Evolutionary conservation across 441 rosid genomes (phyloP), one percentile per base, ranked within the genome.

Genomic region (Brassica hybrid): DNA sequence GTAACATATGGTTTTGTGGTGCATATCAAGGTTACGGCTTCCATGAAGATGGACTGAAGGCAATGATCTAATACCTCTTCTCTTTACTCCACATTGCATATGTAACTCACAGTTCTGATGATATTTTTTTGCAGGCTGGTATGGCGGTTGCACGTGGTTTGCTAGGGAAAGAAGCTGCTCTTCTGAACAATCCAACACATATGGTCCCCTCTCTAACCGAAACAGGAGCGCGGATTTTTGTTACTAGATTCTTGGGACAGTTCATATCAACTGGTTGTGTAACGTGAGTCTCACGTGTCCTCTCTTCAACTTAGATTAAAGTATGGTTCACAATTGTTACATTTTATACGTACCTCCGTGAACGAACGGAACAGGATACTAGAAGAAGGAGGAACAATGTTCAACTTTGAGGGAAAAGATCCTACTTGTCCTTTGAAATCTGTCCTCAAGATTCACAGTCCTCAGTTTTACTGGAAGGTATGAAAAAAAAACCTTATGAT

Each of bases 41-140:
- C 85, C 99, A 95, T 73, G 99, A 95, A 83, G 97, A 95, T 63
- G 98, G 97, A 69, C 79, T 93, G 34, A 95, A 91, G 98, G 99
- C 79, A 87, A 68, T 27, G 67, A 74, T 69, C 66, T 52, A 30
- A 3, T 18, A 14, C 3, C 25, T 4, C 6, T 60, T 58, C 48
- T 38, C 63, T 27, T 27, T 27, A 34, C 36, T 12, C 7, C 7
- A 14, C 19, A 12, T 63, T 56, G 60, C 16, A 23, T 3, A 1
- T 58, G 12, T 57, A 56, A 60, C 62, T 66, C 3, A 19, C 6
- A 36, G 9, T 43, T 79, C 73, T 67, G 69, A 18, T 62, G 62
- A 30, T 73, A 34, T 1, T 13, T 63, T 52, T 69, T 65, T 19
- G 64, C 82, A 90, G 95, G 88, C 94, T 30, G 91, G 90, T 76